Percentiles rank a stretch among this genome's conserved stretches.
phyloP scores from a whole-genome alignment of 257 asterid genomes.

The Handroanthus guayacan region DNA sequence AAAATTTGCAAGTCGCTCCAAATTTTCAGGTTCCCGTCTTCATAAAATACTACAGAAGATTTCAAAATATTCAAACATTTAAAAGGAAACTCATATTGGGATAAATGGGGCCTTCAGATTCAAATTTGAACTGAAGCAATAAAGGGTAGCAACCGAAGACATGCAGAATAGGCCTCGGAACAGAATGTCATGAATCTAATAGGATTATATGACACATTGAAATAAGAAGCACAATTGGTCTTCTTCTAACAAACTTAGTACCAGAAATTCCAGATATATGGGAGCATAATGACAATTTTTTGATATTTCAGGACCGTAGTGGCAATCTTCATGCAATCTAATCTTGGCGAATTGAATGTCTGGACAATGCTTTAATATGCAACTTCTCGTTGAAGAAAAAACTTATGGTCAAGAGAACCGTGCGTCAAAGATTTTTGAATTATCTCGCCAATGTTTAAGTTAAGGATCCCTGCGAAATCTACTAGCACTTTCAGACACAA shows the following conservation, averaged over 20 bases:
- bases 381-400: background rate
- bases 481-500: background rate
- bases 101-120: background rate
- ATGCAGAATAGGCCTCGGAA: background rate
- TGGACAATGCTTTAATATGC: background rate
- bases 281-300: background rate
- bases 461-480: background rate
- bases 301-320: background rate
- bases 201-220: background rate
- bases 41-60: conserved; percentile 59
- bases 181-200: background rate
- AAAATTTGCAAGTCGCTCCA: conserved; percentile 76
- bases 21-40: conserved; percentile 80
- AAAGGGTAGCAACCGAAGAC: background rate
- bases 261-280: background rate
- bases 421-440: background rate
- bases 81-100: conserved; percentile 5
- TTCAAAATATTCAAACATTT: conserved; percentile 12
- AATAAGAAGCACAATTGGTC: background rate
- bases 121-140: background rate
- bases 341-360: background rate
- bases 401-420: background rate
- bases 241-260: background rate
- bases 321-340: background rate
- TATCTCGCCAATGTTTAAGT: background rate